phyloP scores from a whole-genome alignment of 2,329 filamentous ascomycete genomes.

The Diplocarpon rosae region DNA sequence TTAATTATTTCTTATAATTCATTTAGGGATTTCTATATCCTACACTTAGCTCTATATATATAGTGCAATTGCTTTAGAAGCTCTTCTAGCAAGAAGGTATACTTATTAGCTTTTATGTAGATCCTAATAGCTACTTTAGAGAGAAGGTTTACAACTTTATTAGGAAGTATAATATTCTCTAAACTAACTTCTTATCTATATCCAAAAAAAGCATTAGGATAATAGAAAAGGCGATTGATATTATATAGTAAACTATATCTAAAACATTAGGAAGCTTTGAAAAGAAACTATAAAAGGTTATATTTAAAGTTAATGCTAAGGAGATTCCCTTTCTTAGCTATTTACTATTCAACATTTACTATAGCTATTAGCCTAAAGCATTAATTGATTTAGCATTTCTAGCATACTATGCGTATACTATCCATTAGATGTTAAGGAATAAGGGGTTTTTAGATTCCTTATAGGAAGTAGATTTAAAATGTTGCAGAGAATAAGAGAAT shows the following conservation, averaged over 20 bases:
- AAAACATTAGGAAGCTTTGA: not conserved
- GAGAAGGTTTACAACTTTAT: no score
- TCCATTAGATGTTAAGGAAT: no score
- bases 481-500: no score
- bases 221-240: conserved; percentile 3
- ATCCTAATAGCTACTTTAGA: no score
- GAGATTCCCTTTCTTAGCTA: not conserved
- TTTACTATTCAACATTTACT: not conserved
- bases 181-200: not conserved
- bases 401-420: not conserved
- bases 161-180: not conserved
- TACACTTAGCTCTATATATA: no score
- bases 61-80: no score
- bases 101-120: no score
- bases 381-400: not conserved
- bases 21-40: no score
- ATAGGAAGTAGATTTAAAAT: no score
- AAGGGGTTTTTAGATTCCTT: no score
- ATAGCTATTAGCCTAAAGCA: not conserved
- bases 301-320: not conserved
- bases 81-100: no score
- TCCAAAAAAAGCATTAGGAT: not conserved
- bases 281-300: not conserved
- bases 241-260: not conserved
- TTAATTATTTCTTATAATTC: no score